These are phyloP conservation scores for Polytolypa hystricis DNA, from an alignment of 2,329 filamentous ascomycete genomes.

Conservation along the genomic window DNA sequence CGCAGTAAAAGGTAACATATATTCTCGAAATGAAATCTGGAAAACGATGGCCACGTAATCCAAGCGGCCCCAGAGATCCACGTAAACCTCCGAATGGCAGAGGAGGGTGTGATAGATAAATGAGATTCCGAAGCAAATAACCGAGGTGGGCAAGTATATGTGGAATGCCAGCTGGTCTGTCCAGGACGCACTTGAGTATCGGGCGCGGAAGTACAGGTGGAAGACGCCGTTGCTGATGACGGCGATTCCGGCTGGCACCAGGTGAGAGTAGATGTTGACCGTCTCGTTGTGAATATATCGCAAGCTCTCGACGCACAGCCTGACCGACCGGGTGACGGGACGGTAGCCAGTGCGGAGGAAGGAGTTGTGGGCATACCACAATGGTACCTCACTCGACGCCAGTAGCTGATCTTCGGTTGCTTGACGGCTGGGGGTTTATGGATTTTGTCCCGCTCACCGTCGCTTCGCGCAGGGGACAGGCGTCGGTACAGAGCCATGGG, in stretches of 20 bases:
- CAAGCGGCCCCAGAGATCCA: conserved; percentile 14
- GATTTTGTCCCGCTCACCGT: background rate
- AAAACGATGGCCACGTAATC: conserved; percentile 21
- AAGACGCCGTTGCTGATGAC: conserved; percentile 17
- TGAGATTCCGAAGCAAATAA: conserved; percentile 53
- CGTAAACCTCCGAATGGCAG: conserved; percentile 17
- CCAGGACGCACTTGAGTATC: conserved; percentile 6
- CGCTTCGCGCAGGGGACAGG: background rate
- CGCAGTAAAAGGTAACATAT: conserved; percentile 22
- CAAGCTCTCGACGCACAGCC: conserved; percentile 46
- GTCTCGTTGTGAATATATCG: conserved; percentile 56
- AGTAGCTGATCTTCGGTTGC: conserved; percentile 1
- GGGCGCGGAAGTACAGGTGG: conserved; percentile 6
- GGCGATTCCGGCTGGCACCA: conserved; percentile 55
- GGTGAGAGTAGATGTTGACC: conserved; percentile 62
- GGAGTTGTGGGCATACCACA: conserved; percentile 56
- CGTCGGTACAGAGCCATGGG: conserved; percentile 2
- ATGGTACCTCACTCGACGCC: too few species aligned
- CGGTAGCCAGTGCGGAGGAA: conserved; percentile 59
- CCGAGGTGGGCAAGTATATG: conserved; percentile 60
- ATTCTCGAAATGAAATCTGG: conserved; percentile 23
- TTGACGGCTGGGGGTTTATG: background rate
- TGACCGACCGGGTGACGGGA: conserved; percentile 49
- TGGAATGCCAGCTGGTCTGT: conserved; percentile 17
- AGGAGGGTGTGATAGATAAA: conserved; percentile 19